These are phyloP conservation scores for Prototheca wickerhamii DNA, from an alignment of 163 green algal genomes.

Conservation along the genomic window DNA sequence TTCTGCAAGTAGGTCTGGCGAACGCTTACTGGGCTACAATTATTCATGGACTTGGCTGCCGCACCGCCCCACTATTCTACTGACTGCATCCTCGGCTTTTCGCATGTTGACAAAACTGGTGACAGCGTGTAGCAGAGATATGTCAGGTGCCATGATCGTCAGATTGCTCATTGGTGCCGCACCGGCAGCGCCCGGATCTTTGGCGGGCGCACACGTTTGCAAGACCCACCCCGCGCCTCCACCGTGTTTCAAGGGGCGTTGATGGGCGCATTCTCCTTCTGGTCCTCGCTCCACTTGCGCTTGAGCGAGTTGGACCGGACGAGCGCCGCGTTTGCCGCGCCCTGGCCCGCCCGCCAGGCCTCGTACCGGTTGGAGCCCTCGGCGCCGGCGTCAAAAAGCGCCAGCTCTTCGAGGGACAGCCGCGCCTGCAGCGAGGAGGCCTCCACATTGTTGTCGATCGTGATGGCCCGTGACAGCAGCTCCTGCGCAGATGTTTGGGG, in stretches of 20 bases:
- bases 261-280: neutral
- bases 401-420: conserved; percentile 14
- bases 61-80: neutral
- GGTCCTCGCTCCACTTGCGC: conserved; percentile 20
- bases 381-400: conserved; percentile 20
- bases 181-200: neutral
- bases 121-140: neutral
- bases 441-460: conserved; percentile 9
- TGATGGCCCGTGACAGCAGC: conserved; percentile 19
- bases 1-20: neutral
- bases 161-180: neutral
- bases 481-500: conserved; percentile 2
- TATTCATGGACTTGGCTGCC: too few relatives aligned
- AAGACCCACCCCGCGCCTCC: neutral
- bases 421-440: conserved; percentile 8
- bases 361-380: conserved; percentile 12
- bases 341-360: conserved; percentile 9
- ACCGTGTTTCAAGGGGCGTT: neutral
- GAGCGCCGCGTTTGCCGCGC: neutral
- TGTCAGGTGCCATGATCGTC: neutral
- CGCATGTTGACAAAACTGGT: neutral
- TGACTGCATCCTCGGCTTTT: neutral
- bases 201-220: neutral
- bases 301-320: conserved; percentile 9
- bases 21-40: neutral